A percentile compares a stretch with the other conserved stretches of the same genome.
Evolutionary conservation across 805 yeast genomes (phyloP).

Genomic region (Lachancea sp.): DNA sequence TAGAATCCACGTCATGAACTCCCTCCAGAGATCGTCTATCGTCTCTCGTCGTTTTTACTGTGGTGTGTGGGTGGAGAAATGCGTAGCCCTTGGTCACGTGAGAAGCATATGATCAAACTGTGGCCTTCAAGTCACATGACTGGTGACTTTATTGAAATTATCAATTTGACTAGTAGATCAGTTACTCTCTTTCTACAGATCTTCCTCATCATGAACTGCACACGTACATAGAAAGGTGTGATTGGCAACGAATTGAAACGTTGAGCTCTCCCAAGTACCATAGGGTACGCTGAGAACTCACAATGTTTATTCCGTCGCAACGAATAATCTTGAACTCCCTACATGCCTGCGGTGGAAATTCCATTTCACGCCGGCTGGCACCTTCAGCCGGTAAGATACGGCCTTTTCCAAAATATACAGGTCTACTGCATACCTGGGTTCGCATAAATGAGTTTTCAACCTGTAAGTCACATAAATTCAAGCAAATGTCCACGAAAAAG

Average conservation of each 20-base stretch:
- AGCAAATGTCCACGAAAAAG: not conserved
- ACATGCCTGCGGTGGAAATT: not conserved
- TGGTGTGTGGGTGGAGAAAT: no score
- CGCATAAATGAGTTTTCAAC: not conserved
- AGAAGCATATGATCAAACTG: no score
- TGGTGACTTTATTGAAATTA: not conserved
- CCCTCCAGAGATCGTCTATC: not conserved
- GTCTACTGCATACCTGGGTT: not conserved
- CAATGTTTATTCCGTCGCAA: not conserved
- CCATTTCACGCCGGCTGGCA: not conserved
- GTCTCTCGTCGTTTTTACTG: not conserved
- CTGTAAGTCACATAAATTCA: not conserved
- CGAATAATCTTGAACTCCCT: not conserved
- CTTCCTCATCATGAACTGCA: no score
- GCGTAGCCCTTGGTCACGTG: no score
- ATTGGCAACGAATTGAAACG: no score
- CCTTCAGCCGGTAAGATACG: not conserved
- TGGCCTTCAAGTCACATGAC: not conserved
- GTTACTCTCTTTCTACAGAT: no score
- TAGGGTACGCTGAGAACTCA: not conserved
- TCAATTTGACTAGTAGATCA: not conserved
- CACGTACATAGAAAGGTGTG: no score
- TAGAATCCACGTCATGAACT: not conserved
- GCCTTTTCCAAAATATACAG: not conserved
- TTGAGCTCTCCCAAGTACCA: no score